A percentile compares a stretch with the other conserved stretches of the same genome.
phyloP scores from a whole-genome alignment of 306 rosid genomes.

The Pyrus bretschneideri region DNA sequence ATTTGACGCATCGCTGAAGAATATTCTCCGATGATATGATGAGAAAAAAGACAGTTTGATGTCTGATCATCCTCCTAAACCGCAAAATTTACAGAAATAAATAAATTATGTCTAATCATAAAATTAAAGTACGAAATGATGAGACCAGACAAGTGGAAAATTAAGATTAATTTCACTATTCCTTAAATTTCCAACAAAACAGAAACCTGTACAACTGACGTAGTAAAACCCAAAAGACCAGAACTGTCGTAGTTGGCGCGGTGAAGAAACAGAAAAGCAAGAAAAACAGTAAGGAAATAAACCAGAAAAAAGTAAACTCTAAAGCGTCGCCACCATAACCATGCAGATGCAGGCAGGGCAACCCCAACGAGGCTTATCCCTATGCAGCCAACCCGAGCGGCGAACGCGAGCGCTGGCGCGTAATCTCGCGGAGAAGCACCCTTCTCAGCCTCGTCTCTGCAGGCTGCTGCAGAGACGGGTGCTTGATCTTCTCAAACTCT shows the following conservation, averaged over 20 bases:
- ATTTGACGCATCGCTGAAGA: neutral
- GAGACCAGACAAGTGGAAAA: neutral
- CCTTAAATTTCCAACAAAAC: neutral
- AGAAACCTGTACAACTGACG: neutral
- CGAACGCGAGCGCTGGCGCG: slow-evolving; percentile 47
- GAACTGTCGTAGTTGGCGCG: neutral
- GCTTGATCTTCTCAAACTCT: slow-evolving; percentile 59
- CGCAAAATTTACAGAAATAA: neutral
- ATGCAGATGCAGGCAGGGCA: neutral
- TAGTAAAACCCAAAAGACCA: neutral
- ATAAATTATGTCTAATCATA: no score
- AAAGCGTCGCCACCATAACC: neutral
- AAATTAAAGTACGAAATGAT: neutral
- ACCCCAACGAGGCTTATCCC: neutral
- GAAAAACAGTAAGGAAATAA: neutral
- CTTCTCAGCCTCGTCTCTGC: slow-evolving; percentile 33
- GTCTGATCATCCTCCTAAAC: no score
- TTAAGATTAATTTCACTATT: neutral
- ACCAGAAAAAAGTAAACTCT: neutral
- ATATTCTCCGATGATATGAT: neutral
- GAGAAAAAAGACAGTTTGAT: neutral
- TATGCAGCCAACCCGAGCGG: slow-evolving; percentile 46
- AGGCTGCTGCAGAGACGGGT: slow-evolving; percentile 51
- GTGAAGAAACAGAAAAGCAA: neutral
- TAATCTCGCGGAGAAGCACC: slow-evolving; percentile 27